Evolutionary conservation across 2,329 filamentous ascomycete genomes (phyloP), one percentile per base, ranked within the genome.

Genomic region (Ceratocystis albifundus): DNA sequence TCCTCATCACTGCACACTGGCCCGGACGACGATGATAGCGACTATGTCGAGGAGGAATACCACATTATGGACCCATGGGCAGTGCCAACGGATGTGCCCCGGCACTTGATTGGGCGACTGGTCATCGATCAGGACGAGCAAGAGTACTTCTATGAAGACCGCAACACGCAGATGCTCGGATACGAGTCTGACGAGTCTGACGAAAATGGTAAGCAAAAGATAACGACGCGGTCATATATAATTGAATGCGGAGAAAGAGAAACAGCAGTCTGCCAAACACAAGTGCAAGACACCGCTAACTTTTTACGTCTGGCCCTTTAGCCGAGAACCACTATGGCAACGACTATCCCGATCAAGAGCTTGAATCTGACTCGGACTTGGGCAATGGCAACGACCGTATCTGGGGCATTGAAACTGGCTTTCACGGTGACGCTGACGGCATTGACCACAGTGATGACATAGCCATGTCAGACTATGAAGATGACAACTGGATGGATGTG

Each of bases 341-440:
- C 65, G 88, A 92, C 73, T 92, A 92, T 70, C 88, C 88, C 0
- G 88, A 92, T 69, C 88, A 92, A 65, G 88, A 92, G 73, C 80
- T 90, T 15, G 86, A 84, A 57, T 86, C 84, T 17, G 88, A 90
- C 70, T 55, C 50, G n/a, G 68, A 69, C 57, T 65, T 65, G 25
- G 67, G 65, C 20, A 65, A 78, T 68, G 80, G 22, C 64, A 65
- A 61, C 74, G 77, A 44, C 85, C 80, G 71, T 78, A 79, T 55
- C 82, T 77, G 22, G 75, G 74, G 28, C 81, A 83, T 64, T 17
- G 62, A 69, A 7, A 76, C 78, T 64, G 77, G 78, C 67, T 77
- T 80, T 69, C 82, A 83, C 65, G 81, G 84, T 70, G 83, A 78
- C 65, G 80, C 80, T 65, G 72, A 79, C 22, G 73, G 74, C 5